Percentiles rank a stretch among this genome's conserved stretches.
phyloP scores from a whole-genome alignment of 768 basidiomycete genomes.

The Podaxis rugospora region DNA sequence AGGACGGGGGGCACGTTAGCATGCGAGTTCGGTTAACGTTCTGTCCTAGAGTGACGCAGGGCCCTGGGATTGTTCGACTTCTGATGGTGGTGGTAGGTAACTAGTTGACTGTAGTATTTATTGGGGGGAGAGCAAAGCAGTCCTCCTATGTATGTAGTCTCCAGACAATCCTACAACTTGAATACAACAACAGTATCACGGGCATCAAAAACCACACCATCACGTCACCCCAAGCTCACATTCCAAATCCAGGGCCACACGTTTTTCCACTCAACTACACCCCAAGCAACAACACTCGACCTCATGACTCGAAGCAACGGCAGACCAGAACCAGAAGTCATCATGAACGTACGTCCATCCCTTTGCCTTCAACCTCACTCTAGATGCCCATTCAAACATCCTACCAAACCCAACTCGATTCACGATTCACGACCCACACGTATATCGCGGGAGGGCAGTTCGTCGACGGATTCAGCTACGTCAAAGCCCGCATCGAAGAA shows the following conservation, averaged over 20 bases:
- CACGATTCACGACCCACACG: background rate
- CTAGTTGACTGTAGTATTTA: too few species aligned
- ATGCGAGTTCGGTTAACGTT: too few species aligned
- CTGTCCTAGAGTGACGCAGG: too few species aligned
- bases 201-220: background rate
- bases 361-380: background rate
- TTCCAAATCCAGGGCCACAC: background rate
- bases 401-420: background rate
- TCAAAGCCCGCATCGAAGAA: slow-evolving; percentile 63
- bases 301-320: slow-evolving; percentile 33
- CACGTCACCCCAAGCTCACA: background rate
- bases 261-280: background rate
- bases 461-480: slow-evolving; percentile 61
- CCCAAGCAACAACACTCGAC: background rate
- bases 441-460: slow-evolving; percentile 33
- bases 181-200: background rate
- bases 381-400: background rate
- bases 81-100: too few species aligned
- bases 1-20: too few species aligned
- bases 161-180: background rate
- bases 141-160: background rate
- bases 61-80: too few species aligned
- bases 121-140: too few species aligned
- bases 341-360: slow-evolving; percentile 49
- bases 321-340: slow-evolving; percentile 61